Evolutionary conservation across 1,139 yeast species (phyloP).

Genomic region (Saccharomyces uvarum): DNA sequence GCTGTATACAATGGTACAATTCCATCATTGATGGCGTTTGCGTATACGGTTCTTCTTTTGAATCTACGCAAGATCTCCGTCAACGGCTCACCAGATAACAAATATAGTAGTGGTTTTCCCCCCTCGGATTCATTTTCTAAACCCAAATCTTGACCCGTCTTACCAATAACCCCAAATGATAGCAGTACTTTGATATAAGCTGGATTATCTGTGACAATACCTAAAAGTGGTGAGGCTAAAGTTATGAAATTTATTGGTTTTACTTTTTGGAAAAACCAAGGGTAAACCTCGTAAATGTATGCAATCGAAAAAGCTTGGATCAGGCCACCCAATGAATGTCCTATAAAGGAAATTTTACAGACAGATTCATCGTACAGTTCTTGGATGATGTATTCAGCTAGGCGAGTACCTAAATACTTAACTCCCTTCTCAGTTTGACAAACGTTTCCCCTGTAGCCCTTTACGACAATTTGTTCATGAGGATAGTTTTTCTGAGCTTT

Average conservation of each 20-base stretch:
- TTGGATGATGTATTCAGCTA: conserved; percentile 66
- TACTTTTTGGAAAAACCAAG: conserved; percentile 56
- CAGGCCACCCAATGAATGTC: conserved; percentile 86
- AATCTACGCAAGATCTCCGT: conserved; percentile 58
- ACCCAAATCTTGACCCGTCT: conserved; percentile 85
- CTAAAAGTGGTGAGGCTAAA: conserved; percentile 78
- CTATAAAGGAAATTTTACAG: conserved; percentile 67
- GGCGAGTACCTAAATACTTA: conserved; percentile 70
- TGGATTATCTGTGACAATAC: conserved; percentile 78
- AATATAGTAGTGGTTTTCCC: conserved; percentile 55
- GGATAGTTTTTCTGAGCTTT: conserved; percentile 36
- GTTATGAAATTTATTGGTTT: conserved; percentile 72
- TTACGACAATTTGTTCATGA: conserved; percentile 55
- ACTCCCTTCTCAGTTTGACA: conserved; percentile 87
- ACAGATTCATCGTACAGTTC: conserved; percentile 45
- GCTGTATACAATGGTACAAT: conserved; percentile 87
- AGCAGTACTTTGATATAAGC: conserved; percentile 73
- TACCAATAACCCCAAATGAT: conserved; percentile 82
- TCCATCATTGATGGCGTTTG: conserved; percentile 52
- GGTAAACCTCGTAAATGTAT: conserved; percentile 59
- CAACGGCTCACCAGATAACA: conserved; percentile 76
- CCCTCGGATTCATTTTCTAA: conserved; percentile 34
- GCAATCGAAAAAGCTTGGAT: conserved; percentile 87
- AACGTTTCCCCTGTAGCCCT: conserved; percentile 75
- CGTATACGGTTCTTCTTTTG: conserved; percentile 42